A percentile compares a stretch with the other conserved stretches of the same genome.
Conservation (phyloP, 768 basidiomycete species). For the Mrakia hoshinonis region DNA sequence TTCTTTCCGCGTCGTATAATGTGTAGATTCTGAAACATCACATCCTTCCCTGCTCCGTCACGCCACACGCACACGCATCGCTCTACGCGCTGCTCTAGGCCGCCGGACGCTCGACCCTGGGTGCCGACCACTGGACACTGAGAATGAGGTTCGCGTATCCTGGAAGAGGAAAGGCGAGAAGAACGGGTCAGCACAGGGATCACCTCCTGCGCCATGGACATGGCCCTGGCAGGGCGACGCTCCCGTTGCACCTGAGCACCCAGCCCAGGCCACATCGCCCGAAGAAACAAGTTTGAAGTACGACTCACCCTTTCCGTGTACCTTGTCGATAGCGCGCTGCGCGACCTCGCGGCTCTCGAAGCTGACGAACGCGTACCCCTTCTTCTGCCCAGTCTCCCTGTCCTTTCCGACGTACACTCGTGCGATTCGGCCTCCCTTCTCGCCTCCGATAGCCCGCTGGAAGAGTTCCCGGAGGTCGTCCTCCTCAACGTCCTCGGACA, state of each 20-base stretch:
- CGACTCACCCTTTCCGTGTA: slow-evolving; percentile 63
- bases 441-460: slow-evolving; percentile 52
- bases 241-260: not conserved
- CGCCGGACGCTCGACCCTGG: slow-evolving; percentile 24
- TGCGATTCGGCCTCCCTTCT: slow-evolving; percentile 50
- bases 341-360: slow-evolving; percentile 75
- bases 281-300: not conserved
- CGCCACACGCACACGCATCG: not conserved
- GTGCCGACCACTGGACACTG: slow-evolving; percentile 53
- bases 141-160: slow-evolving; percentile 80
- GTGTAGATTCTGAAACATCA: too few relatives aligned
- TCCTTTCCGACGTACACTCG: slow-evolving; percentile 92
- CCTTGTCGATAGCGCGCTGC: slow-evolving; percentile 81
- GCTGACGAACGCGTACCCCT: slow-evolving; percentile 95
- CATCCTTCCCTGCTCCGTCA: too few relatives aligned
- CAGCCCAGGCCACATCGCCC: too few relatives aligned
- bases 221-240: too few relatives aligned
- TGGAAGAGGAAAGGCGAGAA: slow-evolving; percentile 16
- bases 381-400: slow-evolving; percentile 85
- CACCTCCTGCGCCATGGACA: too few relatives aligned
- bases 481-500: slow-evolving; percentile 90
- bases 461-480: slow-evolving; percentile 89
- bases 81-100: not conserved
- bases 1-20: too few relatives aligned
- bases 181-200: not conserved